These are phyloP conservation scores for Botrytis byssoidea DNA, from an alignment of 2,329 filamentous ascomycete genomes.

Conservation along the genomic window DNA sequence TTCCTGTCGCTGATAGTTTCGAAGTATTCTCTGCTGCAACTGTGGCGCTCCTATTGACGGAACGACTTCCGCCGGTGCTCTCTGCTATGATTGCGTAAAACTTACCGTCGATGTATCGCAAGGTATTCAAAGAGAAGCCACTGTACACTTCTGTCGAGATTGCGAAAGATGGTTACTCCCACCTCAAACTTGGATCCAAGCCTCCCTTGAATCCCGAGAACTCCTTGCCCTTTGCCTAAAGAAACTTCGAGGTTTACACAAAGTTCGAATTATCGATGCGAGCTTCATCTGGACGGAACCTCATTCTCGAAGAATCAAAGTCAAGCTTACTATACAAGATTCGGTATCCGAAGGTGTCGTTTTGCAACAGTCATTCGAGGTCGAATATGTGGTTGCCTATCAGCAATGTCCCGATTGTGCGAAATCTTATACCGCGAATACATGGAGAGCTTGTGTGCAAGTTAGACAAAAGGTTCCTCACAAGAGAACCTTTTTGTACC, in stretches of 20 bases:
- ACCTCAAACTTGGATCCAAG: constrained; percentile 81
- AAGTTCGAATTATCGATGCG: constrained; percentile 92
- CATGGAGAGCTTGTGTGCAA: constrained; percentile 90
- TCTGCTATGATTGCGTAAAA: constrained; percentile 96
- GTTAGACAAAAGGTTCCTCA: constrained; percentile 95
- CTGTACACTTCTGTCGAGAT: constrained; percentile 87
- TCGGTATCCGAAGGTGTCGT: constrained; percentile 61
- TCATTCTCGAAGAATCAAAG: constrained; percentile 85
- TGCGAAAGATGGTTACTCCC: constrained; percentile 93
- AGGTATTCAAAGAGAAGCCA: constrained; percentile 87
- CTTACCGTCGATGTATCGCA: constrained; percentile 89
- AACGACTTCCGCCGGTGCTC: constrained; percentile 77
- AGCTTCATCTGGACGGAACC: constrained; percentile 98
- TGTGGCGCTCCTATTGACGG: constrained; percentile 95
- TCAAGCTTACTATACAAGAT: constrained; percentile 92
- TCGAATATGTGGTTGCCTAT: constrained; percentile 84
- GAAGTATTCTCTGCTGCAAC: constrained; percentile 93
- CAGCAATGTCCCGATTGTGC: constrained; percentile 94
- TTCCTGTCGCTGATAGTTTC: constrained; percentile 27
- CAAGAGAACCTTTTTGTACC: constrained; percentile 79
- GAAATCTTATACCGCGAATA: constrained; percentile 95
- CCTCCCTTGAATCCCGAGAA: constrained; percentile 84
- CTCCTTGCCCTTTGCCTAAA: constrained; percentile 87
- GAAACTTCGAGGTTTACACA: constrained; percentile 80
- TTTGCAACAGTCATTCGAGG: constrained; percentile 92